These are phyloP conservation scores for Udeniomyces megalosporus DNA, from an alignment of 768 basidiomycete genomes.

Conservation along the genomic window DNA sequence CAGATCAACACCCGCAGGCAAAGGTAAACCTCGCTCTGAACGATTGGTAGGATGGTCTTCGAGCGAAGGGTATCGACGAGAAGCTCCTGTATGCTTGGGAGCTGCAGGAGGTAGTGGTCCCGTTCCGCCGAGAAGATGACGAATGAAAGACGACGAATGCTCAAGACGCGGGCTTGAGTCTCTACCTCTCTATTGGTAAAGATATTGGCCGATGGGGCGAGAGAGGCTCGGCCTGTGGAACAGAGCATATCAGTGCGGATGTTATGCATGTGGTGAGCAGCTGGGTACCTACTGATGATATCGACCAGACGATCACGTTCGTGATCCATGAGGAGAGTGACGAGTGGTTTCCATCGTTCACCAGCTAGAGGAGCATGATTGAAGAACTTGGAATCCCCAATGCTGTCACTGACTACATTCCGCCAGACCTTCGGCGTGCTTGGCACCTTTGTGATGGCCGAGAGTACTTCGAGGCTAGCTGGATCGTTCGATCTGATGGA, in stretches of 20 bases:
- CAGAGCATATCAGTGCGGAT: too few relatives aligned
- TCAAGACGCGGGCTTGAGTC: constrained; percentile 68
- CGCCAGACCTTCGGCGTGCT: constrained; percentile 72
- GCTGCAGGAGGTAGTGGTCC: constrained; percentile 73
- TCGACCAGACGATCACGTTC: too few relatives aligned
- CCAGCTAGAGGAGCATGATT: constrained; percentile 46
- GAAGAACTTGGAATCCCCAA: constrained; percentile 79
- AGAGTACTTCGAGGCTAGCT: constrained; percentile 48
- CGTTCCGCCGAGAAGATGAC: constrained; percentile 73
- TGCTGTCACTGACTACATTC: constrained; percentile 55
- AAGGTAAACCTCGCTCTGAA: constrained; percentile 78
- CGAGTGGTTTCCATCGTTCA: constrained; percentile 54
- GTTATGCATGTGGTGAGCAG: not conserved
- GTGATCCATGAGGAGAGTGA: constrained; percentile 72
- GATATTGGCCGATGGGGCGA: constrained; percentile 81
- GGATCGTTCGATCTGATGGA: too few relatives aligned
- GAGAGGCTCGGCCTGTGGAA: constrained; percentile 41
- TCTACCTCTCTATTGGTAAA: constrained; percentile 93
- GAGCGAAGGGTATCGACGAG: constrained; percentile 73
- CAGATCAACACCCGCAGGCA: constrained; percentile 83
- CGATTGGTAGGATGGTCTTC: constrained; percentile 60
- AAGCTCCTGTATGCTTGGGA: constrained; percentile 92
- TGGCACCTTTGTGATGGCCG: constrained; percentile 63
- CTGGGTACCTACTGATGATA: too few relatives aligned
- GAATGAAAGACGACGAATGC: constrained; percentile 72